phyloP scores from a whole-genome alignment of 2,329 filamentous ascomycete species.

The Claviceps spartinae region DNA sequence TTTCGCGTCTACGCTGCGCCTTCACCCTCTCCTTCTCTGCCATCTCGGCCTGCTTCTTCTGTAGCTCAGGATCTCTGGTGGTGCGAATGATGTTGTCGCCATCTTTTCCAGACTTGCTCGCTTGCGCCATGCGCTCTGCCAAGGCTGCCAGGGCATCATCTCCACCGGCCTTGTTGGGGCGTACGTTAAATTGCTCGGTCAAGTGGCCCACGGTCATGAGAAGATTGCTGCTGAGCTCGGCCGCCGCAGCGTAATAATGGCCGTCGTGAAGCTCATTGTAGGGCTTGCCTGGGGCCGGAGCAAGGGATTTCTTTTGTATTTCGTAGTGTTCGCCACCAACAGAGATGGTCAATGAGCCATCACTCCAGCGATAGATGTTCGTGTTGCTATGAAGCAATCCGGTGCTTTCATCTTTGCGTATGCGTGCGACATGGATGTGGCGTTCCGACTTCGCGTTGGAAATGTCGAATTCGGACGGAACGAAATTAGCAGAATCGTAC shows the following conservation, averaged over 20 bases:
- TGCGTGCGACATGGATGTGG: slow-evolving; percentile 54
- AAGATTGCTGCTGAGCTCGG: slow-evolving; percentile 52
- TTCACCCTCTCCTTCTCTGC: slow-evolving; percentile 62
- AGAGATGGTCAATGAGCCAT: slow-evolving; percentile 64
- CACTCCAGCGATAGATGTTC: slow-evolving; percentile 62
- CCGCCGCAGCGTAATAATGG: slow-evolving; percentile 63
- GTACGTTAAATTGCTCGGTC: slow-evolving; percentile 56
- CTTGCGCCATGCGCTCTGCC: slow-evolving; percentile 52
- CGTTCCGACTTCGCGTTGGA: slow-evolving; percentile 39
- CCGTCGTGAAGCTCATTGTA: slow-evolving; percentile 57
- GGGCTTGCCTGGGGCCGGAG: slow-evolving; percentile 43
- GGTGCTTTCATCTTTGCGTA: slow-evolving; percentile 52
- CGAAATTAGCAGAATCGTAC: slow-evolving; percentile 53
- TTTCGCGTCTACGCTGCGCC: slow-evolving; percentile 52
- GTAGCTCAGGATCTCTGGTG: slow-evolving; percentile 60
- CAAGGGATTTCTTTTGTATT: slow-evolving; percentile 55
- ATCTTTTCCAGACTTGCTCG: slow-evolving; percentile 40
- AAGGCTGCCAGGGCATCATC: slow-evolving; percentile 60
- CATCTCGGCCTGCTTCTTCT: slow-evolving; percentile 58
- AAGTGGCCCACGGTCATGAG: slow-evolving; percentile 65
- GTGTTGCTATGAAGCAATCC: slow-evolving; percentile 61
- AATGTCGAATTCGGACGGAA: slow-evolving; percentile 42
- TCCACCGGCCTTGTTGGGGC: slow-evolving; percentile 51
- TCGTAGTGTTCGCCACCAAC: slow-evolving; percentile 66
- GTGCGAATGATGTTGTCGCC: slow-evolving; percentile 57